Percentiles rank a stretch among this genome's conserved stretches.
These are phyloP conservation scores for Candida silvicultrix DNA, from an alignment of 805 yeast genomes.

Conservation along the genomic window DNA sequence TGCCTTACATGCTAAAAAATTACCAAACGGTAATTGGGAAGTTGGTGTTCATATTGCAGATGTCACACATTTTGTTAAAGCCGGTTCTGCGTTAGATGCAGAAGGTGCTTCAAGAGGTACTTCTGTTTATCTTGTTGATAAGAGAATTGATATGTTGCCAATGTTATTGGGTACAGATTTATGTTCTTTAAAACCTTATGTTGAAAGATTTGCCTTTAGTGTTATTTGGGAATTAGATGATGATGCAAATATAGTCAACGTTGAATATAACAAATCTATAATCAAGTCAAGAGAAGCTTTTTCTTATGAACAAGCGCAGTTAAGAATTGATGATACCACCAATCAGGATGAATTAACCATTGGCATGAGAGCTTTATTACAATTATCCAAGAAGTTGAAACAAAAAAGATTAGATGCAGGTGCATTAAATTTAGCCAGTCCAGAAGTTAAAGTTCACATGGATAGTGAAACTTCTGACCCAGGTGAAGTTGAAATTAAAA, in stretches of 20 bases:
- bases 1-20: conserved; percentile 80
- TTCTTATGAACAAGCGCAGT: conserved; percentile 89
- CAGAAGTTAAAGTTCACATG: conserved; percentile 95
- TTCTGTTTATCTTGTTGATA: conserved; percentile 93
- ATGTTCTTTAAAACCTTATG: conserved; percentile 92
- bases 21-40: conserved; percentile 92
- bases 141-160: conserved; percentile 98
- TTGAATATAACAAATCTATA: conserved; percentile 77
- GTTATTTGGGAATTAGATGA: conserved; percentile 93
- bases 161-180: conserved; percentile 90
- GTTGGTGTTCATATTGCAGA: conserved; percentile 99
- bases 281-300: conserved; percentile 91
- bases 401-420: conserved; percentile 89
- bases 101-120: conserved; percentile 98
- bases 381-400: conserved; percentile 77
- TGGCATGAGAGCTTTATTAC: conserved; percentile 79
- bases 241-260: conserved; percentile 76
- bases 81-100: conserved; percentile 84
- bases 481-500: conserved; percentile 87
- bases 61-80: conserved; percentile 94
- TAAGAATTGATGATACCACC: conserved; percentile 73
- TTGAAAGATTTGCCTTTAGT: conserved; percentile 92
- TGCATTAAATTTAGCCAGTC: conserved; percentile 93
- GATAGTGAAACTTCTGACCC: conserved; percentile 98
- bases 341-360: conserved; percentile 80